phyloP scores from a whole-genome alignment of 169 alveolate species.

The Perkinsus olseni region DNA sequence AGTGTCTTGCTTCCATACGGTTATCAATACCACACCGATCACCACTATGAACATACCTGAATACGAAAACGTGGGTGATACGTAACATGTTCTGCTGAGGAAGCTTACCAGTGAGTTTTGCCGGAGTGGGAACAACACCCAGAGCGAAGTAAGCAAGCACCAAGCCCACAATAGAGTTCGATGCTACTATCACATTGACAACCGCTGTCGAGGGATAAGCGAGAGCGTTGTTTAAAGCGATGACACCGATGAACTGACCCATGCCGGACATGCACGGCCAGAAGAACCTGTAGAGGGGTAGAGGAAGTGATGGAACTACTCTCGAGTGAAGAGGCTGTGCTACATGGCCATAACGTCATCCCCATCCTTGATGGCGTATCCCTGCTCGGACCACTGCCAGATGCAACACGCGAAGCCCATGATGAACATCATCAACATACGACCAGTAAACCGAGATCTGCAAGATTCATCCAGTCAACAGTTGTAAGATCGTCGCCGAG shows the following conservation, averaged over 20 bases:
- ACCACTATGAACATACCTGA: neutral
- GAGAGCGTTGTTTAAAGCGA: neutral
- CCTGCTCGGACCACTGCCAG: neutral
- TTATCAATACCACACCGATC: neutral
- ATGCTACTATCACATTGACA: neutral
- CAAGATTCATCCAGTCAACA: neutral
- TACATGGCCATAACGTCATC: neutral
- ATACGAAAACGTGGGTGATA: neutral
- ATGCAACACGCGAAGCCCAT: neutral
- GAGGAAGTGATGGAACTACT: too few species aligned
- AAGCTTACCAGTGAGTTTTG: neutral
- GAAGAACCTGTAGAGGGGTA: neutral
- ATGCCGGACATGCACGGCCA: neutral
- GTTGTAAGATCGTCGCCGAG: neutral
- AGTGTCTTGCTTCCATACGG: neutral
- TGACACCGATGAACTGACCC: neutral
- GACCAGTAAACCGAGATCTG: neutral
- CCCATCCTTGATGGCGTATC: neutral
- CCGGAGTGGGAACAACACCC: neutral
- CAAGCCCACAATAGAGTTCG: neutral
- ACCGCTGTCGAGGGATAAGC: neutral
- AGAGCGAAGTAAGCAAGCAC: neutral
- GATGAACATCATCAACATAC: neutral
- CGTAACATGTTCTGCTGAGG: neutral
- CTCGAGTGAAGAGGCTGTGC: too few species aligned